Evolutionary conservation across 805 yeast species (phyloP).

Genomic region (Saccharomyces cerevisiae): DNA sequence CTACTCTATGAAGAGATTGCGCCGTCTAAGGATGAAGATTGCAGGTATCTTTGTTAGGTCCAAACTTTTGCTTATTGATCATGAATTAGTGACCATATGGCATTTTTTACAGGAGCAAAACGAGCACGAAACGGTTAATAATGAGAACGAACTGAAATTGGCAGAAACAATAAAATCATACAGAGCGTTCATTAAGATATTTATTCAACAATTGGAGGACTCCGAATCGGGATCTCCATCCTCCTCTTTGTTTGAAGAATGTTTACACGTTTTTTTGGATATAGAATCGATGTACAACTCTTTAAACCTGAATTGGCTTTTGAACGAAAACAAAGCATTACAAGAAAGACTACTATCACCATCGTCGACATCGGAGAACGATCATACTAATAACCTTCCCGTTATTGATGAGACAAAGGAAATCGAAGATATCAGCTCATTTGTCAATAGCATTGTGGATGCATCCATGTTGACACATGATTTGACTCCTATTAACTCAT

Average conservation of each 20-base stretch:
- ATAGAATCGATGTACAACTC: constrained; percentile 69
- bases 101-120: constrained; percentile 11
- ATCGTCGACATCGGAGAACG: not conserved
- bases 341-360: constrained; percentile 5
- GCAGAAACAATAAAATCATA: constrained; percentile 42
- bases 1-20: constrained; percentile 11
- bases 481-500: not conserved
- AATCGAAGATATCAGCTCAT: constrained; percentile 2
- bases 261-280: constrained; percentile 57
- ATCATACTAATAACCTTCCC: not conserved
- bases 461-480: not conserved
- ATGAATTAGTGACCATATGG: constrained; percentile 42
- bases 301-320: constrained; percentile 33
- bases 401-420: constrained; percentile 1
- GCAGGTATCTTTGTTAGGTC: constrained; percentile 58
- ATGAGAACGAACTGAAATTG: constrained; percentile 28
- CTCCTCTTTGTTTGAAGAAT: constrained; percentile 52
- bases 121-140: constrained; percentile 9
- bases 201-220: constrained; percentile 47
- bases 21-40: constrained; percentile 34
- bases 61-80: constrained; percentile 55
- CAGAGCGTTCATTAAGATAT: constrained; percentile 48
- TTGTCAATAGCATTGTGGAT: constrained; percentile 4
- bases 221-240: constrained; percentile 46
- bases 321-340: constrained; percentile 22